Conservation (phyloP, 192 early-diverging fungal species). For the Ramicandelaber brevisporus region DNA sequence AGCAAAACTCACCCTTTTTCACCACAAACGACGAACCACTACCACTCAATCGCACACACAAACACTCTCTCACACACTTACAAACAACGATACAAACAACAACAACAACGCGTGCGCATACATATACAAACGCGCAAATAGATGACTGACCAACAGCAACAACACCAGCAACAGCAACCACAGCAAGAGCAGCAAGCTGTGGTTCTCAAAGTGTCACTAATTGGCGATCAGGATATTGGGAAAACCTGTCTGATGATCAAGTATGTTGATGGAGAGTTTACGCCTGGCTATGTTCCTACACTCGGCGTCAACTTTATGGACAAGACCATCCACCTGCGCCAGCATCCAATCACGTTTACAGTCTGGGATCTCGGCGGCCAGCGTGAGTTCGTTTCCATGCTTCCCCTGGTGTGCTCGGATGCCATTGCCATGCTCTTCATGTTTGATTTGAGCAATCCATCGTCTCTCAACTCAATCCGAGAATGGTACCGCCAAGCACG, state of each 20-base stretch:
- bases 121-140: neutral
- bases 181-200: no score
- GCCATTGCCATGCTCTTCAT: constrained; percentile 86
- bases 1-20: constrained; percentile 1
- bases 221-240: constrained; percentile 88
- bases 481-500: constrained; percentile 93
- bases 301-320: constrained; percentile 94
- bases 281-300: constrained; percentile 88
- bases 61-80: constrained; percentile 2
- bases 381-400: constrained; percentile 90
- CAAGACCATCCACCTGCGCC: constrained; percentile 72
- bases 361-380: constrained; percentile 97
- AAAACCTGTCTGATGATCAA: constrained; percentile 95
- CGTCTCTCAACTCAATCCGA: constrained; percentile 76
- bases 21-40: neutral
- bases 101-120: constrained; percentile 3
- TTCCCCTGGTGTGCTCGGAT: constrained; percentile 90
- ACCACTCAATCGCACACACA: neutral
- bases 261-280: constrained; percentile 86
- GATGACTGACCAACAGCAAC: neutral
- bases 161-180: constrained; percentile 5
- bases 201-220: constrained; percentile 84
- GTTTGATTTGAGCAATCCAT: constrained; percentile 82
- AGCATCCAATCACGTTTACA: constrained; percentile 84
- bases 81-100: constrained; percentile 1